phyloP scores from a whole-genome alignment of 257 asterid species.

The Przewalskia tangutica region DNA sequence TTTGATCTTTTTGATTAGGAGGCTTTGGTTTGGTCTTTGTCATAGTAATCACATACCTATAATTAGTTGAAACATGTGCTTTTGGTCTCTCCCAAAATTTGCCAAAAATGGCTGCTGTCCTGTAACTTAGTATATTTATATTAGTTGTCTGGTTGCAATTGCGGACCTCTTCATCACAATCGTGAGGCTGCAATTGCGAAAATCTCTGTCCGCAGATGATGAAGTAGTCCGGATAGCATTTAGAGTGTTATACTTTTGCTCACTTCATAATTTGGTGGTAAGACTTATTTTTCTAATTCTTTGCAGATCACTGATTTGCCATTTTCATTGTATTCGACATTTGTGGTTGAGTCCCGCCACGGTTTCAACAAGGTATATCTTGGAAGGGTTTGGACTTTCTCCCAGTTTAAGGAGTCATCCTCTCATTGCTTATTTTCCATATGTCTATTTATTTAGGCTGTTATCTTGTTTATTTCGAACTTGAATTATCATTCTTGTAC shows the following conservation, averaged over 20 bases:
- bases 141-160: no score
- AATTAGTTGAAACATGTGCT: background rate
- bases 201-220: background rate
- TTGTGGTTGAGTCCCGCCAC: conserved; percentile 86
- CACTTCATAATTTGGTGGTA: background rate
- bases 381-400: background rate
- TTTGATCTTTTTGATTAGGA: background rate
- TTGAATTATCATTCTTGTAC: conserved; percentile 2
- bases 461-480: background rate
- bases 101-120: no score
- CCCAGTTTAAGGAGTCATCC: background rate
- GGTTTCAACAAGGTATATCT: conserved; percentile 66
- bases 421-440: background rate
- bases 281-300: background rate
- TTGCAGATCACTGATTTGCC: conserved; percentile 88
- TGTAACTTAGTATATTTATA: no score
- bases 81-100: background rate
- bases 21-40: background rate
- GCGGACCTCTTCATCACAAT: no score
- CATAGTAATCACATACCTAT: background rate
- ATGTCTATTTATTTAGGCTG: background rate
- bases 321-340: conserved; percentile 79
- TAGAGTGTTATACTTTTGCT: background rate
- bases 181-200: no score
- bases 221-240: background rate